A percentile compares a stretch with the other conserved stretches of the same genome.
Conservation (phyloP, 176 grass and related monocot species). For the Aechmea fasciata region DNA sequence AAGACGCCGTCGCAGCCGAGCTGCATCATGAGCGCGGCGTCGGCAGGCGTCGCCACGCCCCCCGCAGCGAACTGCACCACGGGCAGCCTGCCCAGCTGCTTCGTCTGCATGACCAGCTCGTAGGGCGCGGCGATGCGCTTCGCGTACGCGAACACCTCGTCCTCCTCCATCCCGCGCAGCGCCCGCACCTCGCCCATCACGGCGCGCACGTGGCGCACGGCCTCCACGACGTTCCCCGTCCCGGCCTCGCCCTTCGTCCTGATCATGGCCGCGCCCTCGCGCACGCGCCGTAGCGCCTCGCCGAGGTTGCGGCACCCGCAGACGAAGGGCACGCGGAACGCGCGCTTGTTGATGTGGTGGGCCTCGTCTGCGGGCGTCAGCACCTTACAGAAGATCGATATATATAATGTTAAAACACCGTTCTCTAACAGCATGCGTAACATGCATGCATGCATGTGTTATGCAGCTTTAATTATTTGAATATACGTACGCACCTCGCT, state of each 20-base stretch:
- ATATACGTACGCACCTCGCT: slow-evolving; percentile 30
- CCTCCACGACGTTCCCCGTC: slow-evolving; percentile 66
- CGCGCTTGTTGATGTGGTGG: slow-evolving; percentile 83
- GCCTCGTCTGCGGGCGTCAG: slow-evolving; percentile 35
- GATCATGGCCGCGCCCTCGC: slow-evolving; percentile 78
- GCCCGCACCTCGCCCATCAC: slow-evolving; percentile 41
- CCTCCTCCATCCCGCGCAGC: slow-evolving; percentile 49
- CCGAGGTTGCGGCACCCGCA: slow-evolving; percentile 75
- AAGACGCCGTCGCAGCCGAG: slow-evolving; percentile 56
- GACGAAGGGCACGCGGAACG: slow-evolving; percentile 69
- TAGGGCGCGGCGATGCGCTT: slow-evolving; percentile 48
- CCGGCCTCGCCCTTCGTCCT: slow-evolving; percentile 83
- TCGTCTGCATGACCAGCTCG: slow-evolving; percentile 59
- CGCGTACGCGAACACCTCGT: slow-evolving; percentile 51
- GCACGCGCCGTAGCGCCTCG: slow-evolving; percentile 59
- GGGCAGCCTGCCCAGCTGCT: slow-evolving; percentile 51
- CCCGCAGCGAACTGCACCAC: slow-evolving; percentile 65
- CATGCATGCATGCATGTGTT: too few relatives aligned
- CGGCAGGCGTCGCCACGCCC: slow-evolving; percentile 40
- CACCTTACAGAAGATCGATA: background rate
- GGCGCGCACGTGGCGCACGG: slow-evolving; percentile 50
- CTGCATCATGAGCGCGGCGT: slow-evolving; percentile 54
- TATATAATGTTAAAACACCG: too few relatives aligned
- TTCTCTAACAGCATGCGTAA: too few relatives aligned
- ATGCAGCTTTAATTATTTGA: too few relatives aligned